Percentiles rank a stretch among this genome's conserved stretches.
These are phyloP conservation scores for Septoria petroselini DNA, from an alignment of 2,329 filamentous ascomycete species.

Conservation along the genomic window DNA sequence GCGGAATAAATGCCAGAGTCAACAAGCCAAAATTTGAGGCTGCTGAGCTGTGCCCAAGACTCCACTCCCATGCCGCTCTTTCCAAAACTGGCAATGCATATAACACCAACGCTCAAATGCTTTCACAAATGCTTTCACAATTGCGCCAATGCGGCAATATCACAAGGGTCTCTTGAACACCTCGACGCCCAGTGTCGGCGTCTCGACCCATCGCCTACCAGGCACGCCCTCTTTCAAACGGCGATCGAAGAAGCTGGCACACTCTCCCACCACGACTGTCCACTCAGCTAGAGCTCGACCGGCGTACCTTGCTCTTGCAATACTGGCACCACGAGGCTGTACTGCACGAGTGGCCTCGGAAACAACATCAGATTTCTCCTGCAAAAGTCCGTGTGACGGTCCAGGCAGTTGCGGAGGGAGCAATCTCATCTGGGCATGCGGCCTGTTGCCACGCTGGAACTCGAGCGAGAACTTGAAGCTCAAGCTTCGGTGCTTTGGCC, in stretches of 20 bases:
- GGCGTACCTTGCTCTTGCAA: slow-evolving; percentile 55
- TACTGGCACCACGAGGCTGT: slow-evolving; percentile 41
- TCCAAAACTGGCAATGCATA: not conserved
- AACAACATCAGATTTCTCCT: slow-evolving; percentile 34
- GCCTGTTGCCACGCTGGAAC: slow-evolving; percentile 58
- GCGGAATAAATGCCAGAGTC: not conserved
- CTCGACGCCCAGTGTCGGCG: slow-evolving; percentile 63
- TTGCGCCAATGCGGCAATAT: not conserved
- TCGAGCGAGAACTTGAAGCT: slow-evolving; percentile 74
- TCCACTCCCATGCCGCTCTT: not conserved
- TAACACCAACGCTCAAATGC: slow-evolving; percentile 11
- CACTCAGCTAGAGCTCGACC: slow-evolving; percentile 77
- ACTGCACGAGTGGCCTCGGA: slow-evolving; percentile 15
- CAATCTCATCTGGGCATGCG: slow-evolving; percentile 59
- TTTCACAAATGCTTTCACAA: not conserved
- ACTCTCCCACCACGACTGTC: slow-evolving; percentile 70
- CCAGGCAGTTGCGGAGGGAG: slow-evolving; percentile 66
- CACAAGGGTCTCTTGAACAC: slow-evolving; percentile 47
- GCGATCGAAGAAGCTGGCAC: slow-evolving; percentile 76
- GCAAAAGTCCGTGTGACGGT: slow-evolving; percentile 65
- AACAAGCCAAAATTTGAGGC: not conserved
- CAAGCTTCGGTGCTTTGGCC: slow-evolving; percentile 51
- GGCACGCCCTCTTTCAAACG: slow-evolving; percentile 70
- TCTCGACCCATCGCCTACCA: slow-evolving; percentile 65
- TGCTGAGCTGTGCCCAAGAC: not conserved